Evolutionary conservation across 2,329 filamentous ascomycete genomes (phyloP), one percentile per base, ranked within the genome.

Genomic region (Emergomyces orientalis): DNA sequence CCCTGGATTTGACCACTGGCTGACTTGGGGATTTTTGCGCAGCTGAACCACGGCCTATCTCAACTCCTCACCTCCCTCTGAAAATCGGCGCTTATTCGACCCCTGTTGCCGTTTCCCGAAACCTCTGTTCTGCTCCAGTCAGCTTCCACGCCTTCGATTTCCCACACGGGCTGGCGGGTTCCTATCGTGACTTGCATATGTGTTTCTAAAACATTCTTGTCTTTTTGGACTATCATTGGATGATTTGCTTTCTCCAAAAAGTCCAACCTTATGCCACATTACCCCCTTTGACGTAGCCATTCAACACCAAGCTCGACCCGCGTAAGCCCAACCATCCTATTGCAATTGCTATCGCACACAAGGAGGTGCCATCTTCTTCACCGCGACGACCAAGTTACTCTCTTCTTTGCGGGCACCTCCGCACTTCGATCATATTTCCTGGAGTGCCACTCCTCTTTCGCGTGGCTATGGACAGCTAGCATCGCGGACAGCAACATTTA

Each of bases 171-270:
- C 51, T 61, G 47, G 32, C 37, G 45, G 30, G 27, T 27, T 51
- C 32, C 59, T 52, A 49, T 41, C 25, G 60, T 56, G 60, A 56
- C 47, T 30, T 45, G 49, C 60, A 61, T 61, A 54, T 55, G 8
- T 45, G 60, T 61, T 61, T 56, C 37, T 43, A 49, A 49, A 41
- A 27, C 27, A 61, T 25, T 56, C 22, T 32, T 22, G 37, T 56
- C 34, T 32, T 34, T 34, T 61, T 51, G n/a, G n/a, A n/a, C 27
- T 32, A 6, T 61, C 34, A 54, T 61, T 61, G 51, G 60, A 39
- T 32, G 22, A 27, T 41, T 27, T 52, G 17, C 14, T 22, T 37
- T 39, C 30, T 37, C 17, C 45, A 60, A 37, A 45, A 49, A 47
- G 30, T 30, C 59, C 27, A 17, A 34, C 32, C 32, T 27, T 25